Conservation (phyloP, 2,329 filamentous ascomycete species). For the Stenocarpella maydis region DNA sequence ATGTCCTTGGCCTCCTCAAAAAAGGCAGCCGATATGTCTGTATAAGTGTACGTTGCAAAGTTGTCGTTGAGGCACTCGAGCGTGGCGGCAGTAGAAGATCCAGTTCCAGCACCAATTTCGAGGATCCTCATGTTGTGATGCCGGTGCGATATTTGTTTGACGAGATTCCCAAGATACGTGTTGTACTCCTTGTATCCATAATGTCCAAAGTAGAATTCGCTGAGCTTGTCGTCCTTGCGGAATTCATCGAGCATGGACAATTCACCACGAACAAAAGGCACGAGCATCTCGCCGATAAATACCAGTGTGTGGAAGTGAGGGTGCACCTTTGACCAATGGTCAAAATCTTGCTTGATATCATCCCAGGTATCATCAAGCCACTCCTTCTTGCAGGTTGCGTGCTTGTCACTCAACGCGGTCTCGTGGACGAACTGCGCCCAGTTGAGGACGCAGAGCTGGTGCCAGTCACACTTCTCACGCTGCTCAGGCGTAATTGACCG, state of each 20-base stretch:
- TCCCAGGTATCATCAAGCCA: constrained; percentile 30
- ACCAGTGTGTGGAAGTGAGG: constrained; percentile 24
- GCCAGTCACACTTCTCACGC: constrained; percentile 36
- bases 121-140: constrained; percentile 45
- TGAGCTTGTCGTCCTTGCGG: constrained; percentile 42
- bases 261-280: constrained; percentile 43
- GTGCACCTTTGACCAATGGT: constrained; percentile 12
- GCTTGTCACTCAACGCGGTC: constrained; percentile 34
- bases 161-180: constrained; percentile 39
- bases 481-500: constrained; percentile 38
- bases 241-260: constrained; percentile 45
- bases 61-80: constrained; percentile 42
- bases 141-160: constrained; percentile 46
- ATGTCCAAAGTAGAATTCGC: constrained; percentile 40
- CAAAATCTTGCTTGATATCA: constrained; percentile 29
- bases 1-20: constrained; percentile 44
- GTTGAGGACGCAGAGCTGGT: constrained; percentile 36
- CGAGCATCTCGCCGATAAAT: constrained; percentile 42
- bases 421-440: constrained; percentile 36
- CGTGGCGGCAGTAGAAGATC: constrained; percentile 47
- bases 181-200: constrained; percentile 35
- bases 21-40: constrained; percentile 50
- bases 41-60: constrained; percentile 53
- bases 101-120: constrained; percentile 51
- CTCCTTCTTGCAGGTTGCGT: constrained; percentile 33